Base-by-base conservation (phyloP, 441 rosid genomes). In the Manihot esculenta region DNA sequence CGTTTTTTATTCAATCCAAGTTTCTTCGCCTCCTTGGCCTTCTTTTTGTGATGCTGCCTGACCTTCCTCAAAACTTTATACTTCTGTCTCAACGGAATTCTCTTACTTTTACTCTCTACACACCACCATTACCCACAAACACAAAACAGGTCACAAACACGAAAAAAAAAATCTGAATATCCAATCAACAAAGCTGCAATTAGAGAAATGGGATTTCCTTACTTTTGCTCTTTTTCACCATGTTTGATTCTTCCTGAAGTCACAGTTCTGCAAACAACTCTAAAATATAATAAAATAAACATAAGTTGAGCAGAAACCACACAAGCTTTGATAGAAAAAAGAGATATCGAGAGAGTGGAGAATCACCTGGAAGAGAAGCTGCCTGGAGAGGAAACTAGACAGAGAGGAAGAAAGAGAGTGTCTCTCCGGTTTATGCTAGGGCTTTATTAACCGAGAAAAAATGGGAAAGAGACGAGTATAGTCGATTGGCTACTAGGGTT, bases 151-250 rank as follows among this genome's bases (percentile, higher is more conserved):
- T 35, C 41, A 51, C 0, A 33, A n/a, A 26, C 5, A 15, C 13
- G 53, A 48, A 2, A 47, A 13, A 53, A 48, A 2, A 47, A 13
- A 53, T 0, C 3, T 0, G 30, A 65, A 62, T 6, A 48, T 24
- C 47, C 18, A 61, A 5, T 9, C 63, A 21, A 48, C 3, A 35
- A 49, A 58, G 62, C 30, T 26, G 33, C 41, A 66, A 47, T 1
- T 10, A 6, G 42, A 42, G 50, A 62, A 51, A 4, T 42, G 69
- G 38, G 17, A 15, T 41, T 8, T 23, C 41, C 90, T 86, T 80
- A 92, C 99, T 92, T 83, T 90, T 92, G 85, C 97, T 92, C 76
- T 76, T 85, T 85, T 94, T 94, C 91, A 86, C 96, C 97, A 92
- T 92, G 33, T 73, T 81, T 47, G 72, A 56, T 35, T 26, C 0